phyloP scores from a whole-genome alignment of 768 basidiomycete species.

The Amanita polypyramis region DNA sequence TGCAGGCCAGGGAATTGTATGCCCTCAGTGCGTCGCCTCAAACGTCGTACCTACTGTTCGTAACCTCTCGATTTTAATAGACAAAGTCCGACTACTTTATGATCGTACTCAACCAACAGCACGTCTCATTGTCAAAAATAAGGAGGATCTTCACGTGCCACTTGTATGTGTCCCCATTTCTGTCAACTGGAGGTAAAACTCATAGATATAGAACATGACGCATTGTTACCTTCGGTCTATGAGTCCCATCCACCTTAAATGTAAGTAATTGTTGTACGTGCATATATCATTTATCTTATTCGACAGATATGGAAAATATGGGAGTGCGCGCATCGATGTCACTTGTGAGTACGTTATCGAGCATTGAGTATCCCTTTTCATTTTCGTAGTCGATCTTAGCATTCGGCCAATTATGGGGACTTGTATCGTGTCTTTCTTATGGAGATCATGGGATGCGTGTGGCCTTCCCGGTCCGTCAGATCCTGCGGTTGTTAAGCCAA shows the following conservation, averaged over 20 bases:
- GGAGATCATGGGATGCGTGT: conserved; percentile 74
- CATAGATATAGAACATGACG: conserved; percentile 54
- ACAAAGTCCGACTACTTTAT: conserved; percentile 72
- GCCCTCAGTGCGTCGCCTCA: conserved; percentile 38
- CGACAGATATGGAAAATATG: conserved; percentile 66
- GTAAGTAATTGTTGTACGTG: conserved; percentile 23
- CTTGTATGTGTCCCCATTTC: conserved; percentile 30
- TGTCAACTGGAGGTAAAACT: background rate
- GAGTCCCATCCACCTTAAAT: conserved; percentile 80
- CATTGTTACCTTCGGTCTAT: conserved; percentile 79
- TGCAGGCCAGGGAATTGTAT: conserved; percentile 57
- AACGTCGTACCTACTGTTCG: background rate
- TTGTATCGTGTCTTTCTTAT: conserved; percentile 72
- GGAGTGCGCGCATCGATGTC: conserved; percentile 79
- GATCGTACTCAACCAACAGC: conserved; percentile 66
- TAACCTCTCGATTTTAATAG: conserved; percentile 18
- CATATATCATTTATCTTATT: background rate
- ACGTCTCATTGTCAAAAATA: conserved; percentile 51
- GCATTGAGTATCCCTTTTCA: background rate
- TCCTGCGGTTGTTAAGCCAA: conserved; percentile 70
- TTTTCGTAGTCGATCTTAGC: conserved; percentile 60
- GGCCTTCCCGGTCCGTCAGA: conserved; percentile 76
- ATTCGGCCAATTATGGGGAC: conserved; percentile 72
- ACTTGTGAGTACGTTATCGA: conserved; percentile 36
- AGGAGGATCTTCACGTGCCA: conserved; percentile 56